Conservation (phyloP, 2,329 filamentous ascomycete genomes). For the Zymoseptoria tritici region DNA sequence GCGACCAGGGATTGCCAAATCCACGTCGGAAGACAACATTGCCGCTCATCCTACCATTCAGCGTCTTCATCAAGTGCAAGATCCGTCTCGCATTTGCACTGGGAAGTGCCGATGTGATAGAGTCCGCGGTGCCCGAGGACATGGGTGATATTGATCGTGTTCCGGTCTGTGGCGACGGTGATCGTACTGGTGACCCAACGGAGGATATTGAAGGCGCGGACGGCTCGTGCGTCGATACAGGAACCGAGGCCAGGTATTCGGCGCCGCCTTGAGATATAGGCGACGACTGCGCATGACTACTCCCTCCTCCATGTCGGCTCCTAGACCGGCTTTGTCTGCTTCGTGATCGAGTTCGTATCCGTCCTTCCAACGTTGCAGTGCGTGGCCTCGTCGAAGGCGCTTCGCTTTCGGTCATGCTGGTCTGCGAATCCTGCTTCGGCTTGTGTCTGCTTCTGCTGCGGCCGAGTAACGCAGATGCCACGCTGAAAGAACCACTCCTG, state of each 20-base stretch:
- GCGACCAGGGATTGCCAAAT: conserved; percentile 55
- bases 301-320: conserved; percentile 59
- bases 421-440: conserved; percentile 21
- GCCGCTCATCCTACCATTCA: conserved; percentile 73
- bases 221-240: conserved; percentile 20
- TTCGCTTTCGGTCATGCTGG: conserved; percentile 13
- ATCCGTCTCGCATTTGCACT: conserved; percentile 57
- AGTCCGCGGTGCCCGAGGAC: conserved; percentile 24
- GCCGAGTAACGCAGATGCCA: conserved; percentile 14
- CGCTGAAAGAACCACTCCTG: conserved; percentile 18
- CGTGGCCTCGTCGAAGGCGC: conserved; percentile 33
- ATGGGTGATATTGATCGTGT: conserved; percentile 25
- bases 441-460: conserved; percentile 19
- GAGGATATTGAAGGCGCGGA: conserved; percentile 26
- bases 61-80: conserved; percentile 65
- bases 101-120: conserved; percentile 27
- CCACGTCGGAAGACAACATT: conserved; percentile 65
- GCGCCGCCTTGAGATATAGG: conserved; percentile 40
- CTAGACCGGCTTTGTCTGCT: conserved; percentile 26
- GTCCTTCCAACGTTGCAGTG: conserved; percentile 45
- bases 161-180: conserved; percentile 16
- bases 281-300: conserved; percentile 58
- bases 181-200: conserved; percentile 21
- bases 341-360: not conserved
- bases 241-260: conserved; percentile 28